Conservation (phyloP, 768 basidiomycete species). For the Russula griseocarnosa region DNA sequence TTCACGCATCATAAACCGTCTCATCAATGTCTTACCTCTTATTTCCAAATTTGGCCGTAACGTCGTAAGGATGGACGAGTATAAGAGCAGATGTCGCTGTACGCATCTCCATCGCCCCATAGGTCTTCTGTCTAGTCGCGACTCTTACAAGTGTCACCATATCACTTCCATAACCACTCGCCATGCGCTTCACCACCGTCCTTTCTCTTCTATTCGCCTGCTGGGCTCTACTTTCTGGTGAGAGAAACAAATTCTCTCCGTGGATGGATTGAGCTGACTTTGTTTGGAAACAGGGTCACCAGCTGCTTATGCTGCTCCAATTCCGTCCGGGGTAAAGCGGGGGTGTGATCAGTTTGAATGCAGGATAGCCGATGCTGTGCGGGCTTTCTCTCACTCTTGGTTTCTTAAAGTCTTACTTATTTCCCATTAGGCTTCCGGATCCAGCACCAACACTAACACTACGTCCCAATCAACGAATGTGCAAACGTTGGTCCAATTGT, state of each 20-base stretch:
- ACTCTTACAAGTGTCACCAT: background rate
- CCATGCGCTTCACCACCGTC: constrained; percentile 1
- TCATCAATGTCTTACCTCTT: background rate
- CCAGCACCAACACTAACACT: background rate
- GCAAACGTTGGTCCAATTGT: background rate
- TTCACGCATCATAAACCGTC: background rate
- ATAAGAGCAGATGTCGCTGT: background rate
- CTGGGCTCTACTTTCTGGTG: constrained; percentile 8
- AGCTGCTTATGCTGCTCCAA: constrained; percentile 6
- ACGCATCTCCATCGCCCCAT: too few relatives aligned
- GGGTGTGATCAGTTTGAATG: background rate
- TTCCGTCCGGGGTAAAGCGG: background rate
- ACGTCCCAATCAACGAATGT: background rate
- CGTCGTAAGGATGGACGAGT: background rate
- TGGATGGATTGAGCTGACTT: background rate
- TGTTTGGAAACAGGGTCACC: background rate
- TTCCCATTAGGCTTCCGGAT: background rate
- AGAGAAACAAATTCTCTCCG: background rate
- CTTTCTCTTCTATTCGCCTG: background rate
- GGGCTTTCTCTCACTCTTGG: background rate
- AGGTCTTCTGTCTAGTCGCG: background rate
- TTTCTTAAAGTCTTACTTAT: background rate
- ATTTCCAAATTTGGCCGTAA: constrained; percentile 9
- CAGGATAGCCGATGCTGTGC: background rate
- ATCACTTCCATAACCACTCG: background rate